These are phyloP conservation scores for Vanderwaltozyma yarrowii DNA, from an alignment of 805 yeast species.

Conservation along the genomic window DNA sequence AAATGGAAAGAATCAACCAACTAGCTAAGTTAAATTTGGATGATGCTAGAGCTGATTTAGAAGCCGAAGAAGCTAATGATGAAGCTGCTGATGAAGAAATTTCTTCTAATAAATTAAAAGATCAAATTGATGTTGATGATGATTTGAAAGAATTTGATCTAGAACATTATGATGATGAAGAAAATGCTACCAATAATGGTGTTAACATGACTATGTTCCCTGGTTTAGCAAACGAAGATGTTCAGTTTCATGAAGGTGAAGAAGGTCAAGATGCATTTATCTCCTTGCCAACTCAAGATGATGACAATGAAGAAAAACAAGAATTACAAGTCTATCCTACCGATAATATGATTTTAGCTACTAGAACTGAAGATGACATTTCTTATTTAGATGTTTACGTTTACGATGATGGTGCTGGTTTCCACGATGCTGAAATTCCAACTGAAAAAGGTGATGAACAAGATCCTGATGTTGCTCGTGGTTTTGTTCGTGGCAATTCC, in stretches of 20 bases:
- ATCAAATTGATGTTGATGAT: constrained; percentile 60
- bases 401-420: constrained; percentile 89
- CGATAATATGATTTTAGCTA: constrained; percentile 80
- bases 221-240: constrained; percentile 50
- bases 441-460: constrained; percentile 52
- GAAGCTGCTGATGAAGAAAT: constrained; percentile 20
- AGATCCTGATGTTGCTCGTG: constrained; percentile 68
- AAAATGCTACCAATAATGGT: constrained; percentile 42
- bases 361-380: constrained; percentile 93
- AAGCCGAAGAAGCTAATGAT: constrained; percentile 32
- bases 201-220: constrained; percentile 59
- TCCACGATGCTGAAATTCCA: constrained; percentile 56
- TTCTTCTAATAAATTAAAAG: constrained; percentile 28
- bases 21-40: constrained; percentile 75
- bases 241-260: constrained; percentile 44
- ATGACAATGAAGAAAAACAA: constrained; percentile 62
- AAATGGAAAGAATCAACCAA: constrained; percentile 79
- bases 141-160: constrained; percentile 82
- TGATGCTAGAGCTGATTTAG: constrained; percentile 62
- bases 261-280: constrained; percentile 35
- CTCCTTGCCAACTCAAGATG: constrained; percentile 40
- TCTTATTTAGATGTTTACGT: constrained; percentile 88
- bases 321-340: constrained; percentile 83
- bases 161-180: constrained; percentile 67
- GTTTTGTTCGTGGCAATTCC: constrained; percentile 59